Evolutionary conservation across 1,139 yeast species (phyloP).

Genomic region (Yamadazyma sp.): DNA sequence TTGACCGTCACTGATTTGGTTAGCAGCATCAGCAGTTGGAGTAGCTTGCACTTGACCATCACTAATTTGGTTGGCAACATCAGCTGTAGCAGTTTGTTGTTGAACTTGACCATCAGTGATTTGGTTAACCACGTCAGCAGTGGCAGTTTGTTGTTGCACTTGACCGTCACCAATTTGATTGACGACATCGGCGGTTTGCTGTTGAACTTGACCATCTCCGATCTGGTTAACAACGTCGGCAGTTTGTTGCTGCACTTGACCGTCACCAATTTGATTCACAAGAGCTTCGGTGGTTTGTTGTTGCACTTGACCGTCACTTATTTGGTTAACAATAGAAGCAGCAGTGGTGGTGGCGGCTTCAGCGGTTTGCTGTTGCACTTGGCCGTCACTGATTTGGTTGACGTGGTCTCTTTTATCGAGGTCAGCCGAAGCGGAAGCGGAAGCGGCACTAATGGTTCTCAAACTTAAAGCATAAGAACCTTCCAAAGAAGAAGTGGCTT

Average conservation of each 20-base stretch:
- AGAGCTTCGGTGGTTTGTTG: slow-evolving; percentile 32
- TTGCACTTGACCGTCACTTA: slow-evolving; percentile 43
- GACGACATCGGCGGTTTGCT: slow-evolving; percentile 27
- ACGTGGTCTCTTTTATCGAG: slow-evolving; percentile 18
- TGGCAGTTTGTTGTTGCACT: slow-evolving; percentile 27
- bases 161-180: slow-evolving; percentile 39
- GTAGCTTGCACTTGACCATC: slow-evolving; percentile 64
- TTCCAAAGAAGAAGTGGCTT: slow-evolving; percentile 19
- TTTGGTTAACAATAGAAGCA: slow-evolving; percentile 38
- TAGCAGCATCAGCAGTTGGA: slow-evolving; percentile 24
- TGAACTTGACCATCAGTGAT: slow-evolving; percentile 44
- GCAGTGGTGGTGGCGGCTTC: slow-evolving; percentile 29
- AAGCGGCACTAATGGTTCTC: slow-evolving; percentile 21
- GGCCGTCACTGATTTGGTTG: slow-evolving; percentile 62
- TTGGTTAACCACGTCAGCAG: slow-evolving; percentile 31
- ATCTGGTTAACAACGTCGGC: slow-evolving; percentile 28
- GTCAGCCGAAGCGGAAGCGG: slow-evolving; percentile 20
- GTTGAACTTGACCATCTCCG: slow-evolving; percentile 41
- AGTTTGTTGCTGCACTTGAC: slow-evolving; percentile 40
- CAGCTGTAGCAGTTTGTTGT: slow-evolving; percentile 37
- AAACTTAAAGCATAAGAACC: slow-evolving; percentile 19
- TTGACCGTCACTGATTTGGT: slow-evolving; percentile 34
- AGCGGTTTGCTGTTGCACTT: slow-evolving; percentile 52
- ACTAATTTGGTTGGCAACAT: slow-evolving; percentile 49
- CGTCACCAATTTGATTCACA: slow-evolving; percentile 33